Percentiles rank a stretch among this genome's conserved stretches.
Evolutionary conservation across 148 eudicot species (phyloP).

Genomic region (Bassia scoparia): DNA sequence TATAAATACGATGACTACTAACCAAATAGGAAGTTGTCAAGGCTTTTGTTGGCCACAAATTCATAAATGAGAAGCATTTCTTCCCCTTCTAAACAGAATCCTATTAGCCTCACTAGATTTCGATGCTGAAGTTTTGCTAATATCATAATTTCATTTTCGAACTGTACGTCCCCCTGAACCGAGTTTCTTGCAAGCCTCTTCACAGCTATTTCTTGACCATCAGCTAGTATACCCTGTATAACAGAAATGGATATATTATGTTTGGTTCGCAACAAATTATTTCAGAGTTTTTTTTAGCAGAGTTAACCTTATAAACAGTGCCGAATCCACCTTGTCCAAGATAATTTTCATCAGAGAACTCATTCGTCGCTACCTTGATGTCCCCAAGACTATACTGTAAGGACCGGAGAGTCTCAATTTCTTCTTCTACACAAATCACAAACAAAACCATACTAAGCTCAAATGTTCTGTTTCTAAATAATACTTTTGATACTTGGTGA

Average conservation of each 20-base stretch:
- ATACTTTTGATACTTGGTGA: not conserved
- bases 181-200: slow-evolving; percentile 7
- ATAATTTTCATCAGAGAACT: slow-evolving; percentile 32
- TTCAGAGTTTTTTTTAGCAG: not conserved
- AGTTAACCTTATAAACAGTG: slow-evolving; percentile 45
- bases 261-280: not conserved
- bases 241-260: not conserved
- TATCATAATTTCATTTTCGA: slow-evolving; percentile 6
- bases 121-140: slow-evolving; percentile 21
- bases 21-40: slow-evolving; percentile 15
- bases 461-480: not conserved
- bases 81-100: slow-evolving; percentile 10
- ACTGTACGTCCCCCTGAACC: not conserved
- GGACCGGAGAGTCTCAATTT: slow-evolving; percentile 28
- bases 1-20: not conserved
- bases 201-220: slow-evolving; percentile 17
- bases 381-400: slow-evolving; percentile 19
- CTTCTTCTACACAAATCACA: slow-evolving; percentile 24
- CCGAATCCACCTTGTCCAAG: slow-evolving; percentile 62
- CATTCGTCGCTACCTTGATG: slow-evolving; percentile 36
- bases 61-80: slow-evolving; percentile 20
- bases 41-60: slow-evolving; percentile 10
- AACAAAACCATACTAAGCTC: not conserved
- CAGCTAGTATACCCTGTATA: slow-evolving; percentile 8
- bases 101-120: slow-evolving; percentile 15